Conservation (phyloP, 495 filamentous ascomycete genomes). For the Pseudoneurospora amorphoporcata region DNA sequence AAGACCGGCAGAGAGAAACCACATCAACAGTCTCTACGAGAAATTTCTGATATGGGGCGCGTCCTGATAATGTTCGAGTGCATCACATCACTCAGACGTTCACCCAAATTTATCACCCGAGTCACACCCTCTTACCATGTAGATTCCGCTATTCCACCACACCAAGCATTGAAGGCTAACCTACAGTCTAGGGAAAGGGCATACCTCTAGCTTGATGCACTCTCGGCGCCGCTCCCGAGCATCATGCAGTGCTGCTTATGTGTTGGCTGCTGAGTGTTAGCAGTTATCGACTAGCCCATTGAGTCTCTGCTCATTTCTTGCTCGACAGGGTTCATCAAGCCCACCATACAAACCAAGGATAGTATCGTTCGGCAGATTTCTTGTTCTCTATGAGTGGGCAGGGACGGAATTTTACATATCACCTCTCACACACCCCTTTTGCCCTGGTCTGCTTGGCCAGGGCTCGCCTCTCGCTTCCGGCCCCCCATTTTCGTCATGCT, state of each 20-base stretch:
- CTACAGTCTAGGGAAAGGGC: background rate
- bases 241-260: background rate
- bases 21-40: background rate
- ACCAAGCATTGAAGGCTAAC: background rate
- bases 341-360: background rate
- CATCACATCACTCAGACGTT: background rate
- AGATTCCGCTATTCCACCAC: background rate
- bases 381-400: background rate
- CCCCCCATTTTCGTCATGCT: background rate
- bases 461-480: background rate
- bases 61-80: background rate
- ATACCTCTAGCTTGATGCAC: background rate
- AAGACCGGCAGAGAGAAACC: background rate
- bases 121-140: background rate
- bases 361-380: background rate
- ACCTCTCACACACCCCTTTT: background rate
- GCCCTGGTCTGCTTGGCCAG: background rate
- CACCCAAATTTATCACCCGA: background rate
- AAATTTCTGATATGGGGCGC: background rate
- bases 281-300: background rate
- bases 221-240: background rate
- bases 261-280: background rate
- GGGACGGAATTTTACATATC: background rate
- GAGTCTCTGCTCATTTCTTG: background rate
- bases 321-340: background rate